Evolutionary conservation across 371 early-diverging fungal species (phyloP), one percentile per base, ranked within the genome.

Genomic region (Mortierella sp.): DNA sequence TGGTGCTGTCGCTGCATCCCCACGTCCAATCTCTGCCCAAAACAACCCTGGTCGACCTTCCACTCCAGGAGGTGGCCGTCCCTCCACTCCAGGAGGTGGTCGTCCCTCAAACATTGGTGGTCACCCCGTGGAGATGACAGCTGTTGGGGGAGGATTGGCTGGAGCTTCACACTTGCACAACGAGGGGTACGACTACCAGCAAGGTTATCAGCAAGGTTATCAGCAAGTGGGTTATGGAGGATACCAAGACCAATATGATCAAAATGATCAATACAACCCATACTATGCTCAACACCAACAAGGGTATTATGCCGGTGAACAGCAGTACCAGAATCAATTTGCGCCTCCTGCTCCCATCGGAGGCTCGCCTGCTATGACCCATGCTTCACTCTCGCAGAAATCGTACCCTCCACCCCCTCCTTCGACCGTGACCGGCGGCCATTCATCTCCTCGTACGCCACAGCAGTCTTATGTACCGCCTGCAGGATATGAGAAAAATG

Each of bases 221-320:
- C n/a, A 74, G 49, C 73, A 66, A 47, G 63, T 58, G 19, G 53
- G 63, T 43, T 68, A 64, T 35, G 59, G 64, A 19, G 68, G 71
- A 57, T 58, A 66, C 56, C 22, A 67, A 19, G 53, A 51, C 13
- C 53, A 51, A 28, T 51, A 51, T 23, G 53, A 51, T 3, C 53
- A 51, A 51, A 57, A 64, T 22, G 60, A 57, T 15, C 63, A 65
- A 45, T 72, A 72, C 59, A 68, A 74, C 59, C 74, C 74, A 31
- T 74, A 74, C 60, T 74, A 74, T 59, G 74, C 67, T 29, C 74
- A 74, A 58, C 55, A 47, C 26, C 74, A 74, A 37, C 74, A 74
- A 37, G 57, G 54, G 4, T 66, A 72, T n/a, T 61, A 60, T 23
- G 43, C 59, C 28, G 42, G 23, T 5, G 54, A 51, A 53, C 69